Evolutionary conservation across 208 protist genomes (phyloP), one percentile per base, ranked within the genome.

Genomic region (Kentomonas sorsogonicus): DNA sequence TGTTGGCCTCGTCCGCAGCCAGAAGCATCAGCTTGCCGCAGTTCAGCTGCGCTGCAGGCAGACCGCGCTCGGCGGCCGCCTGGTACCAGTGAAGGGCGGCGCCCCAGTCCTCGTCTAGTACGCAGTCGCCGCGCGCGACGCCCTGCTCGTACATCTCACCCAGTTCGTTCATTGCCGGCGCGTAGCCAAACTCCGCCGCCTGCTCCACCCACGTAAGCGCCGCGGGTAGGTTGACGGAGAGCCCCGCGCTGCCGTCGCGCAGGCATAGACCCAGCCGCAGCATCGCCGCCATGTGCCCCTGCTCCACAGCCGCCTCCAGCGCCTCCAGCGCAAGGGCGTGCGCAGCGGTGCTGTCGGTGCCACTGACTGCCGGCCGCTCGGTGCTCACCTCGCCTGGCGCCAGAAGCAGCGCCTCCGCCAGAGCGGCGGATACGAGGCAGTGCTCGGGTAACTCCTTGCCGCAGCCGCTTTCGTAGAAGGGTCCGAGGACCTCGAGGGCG

Each of bases 121-220:
- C 33, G 3, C 38, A 18, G 1, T 16, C 39, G 18, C 20, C 52
- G 2, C 4, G 40, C 15, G 20, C 33, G 10, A 63, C 62, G 20
- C 82, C 88, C 3, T 65, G 33, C 45, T 94, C 88, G 63, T 86
- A 88, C 52, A 79, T 63, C 33, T 66, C 71, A 0, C 72, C 88
- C 27, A 92, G 58, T 53, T 94, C 88, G 57, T 90, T 84, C 78
- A 91, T 79, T 9, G 88, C 88, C 10, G 84, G 83, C 4, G 74
- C 63, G 51, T 94, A 92, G 10, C 82, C 79, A 0, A 72, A 36
- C 6, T 55, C 40, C 6, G 84, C 84, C 2, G 88, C 77, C 3
- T 66, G 72, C 53, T 78, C 72, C 20, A 94, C 46, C 83, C 84
- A 92, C 38, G 58, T 69, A 4, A 86, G 52, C 16, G 68, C 74